Conservation (phyloP, 331 rosid genomes). For the Cydonia oblonga region DNA sequence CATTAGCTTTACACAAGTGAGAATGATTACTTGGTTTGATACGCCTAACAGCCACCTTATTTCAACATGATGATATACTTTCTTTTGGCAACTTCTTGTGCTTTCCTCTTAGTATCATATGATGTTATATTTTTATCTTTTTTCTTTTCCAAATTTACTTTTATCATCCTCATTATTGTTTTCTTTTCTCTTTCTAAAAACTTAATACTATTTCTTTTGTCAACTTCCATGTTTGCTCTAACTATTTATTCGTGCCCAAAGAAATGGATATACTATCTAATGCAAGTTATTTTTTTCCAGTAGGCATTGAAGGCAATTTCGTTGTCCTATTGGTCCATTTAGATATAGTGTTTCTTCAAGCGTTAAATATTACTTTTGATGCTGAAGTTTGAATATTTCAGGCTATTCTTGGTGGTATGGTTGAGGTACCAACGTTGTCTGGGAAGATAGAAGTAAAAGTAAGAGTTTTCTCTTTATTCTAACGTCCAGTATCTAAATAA, state of each 20-base stretch:
- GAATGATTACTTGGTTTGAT: slow-evolving; percentile 4
- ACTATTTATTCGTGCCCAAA: background rate
- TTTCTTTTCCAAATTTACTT: background rate
- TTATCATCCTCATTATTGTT: background rate
- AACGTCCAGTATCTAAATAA: background rate
- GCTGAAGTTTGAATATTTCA: slow-evolving; percentile 24
- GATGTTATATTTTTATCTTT: background rate
- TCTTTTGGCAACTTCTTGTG: background rate
- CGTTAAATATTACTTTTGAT: background rate
- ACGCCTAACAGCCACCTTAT: background rate
- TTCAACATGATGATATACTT: background rate
- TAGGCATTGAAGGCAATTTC: background rate
- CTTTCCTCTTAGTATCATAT: background rate
- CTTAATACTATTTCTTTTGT: background rate
- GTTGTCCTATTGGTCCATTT: background rate
- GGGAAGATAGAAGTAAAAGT: slow-evolving; percentile 65
- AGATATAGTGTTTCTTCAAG: background rate
- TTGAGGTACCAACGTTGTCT: slow-evolving; percentile 77
- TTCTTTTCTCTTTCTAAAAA: background rate
- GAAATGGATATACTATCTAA: background rate
- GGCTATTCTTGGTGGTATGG: slow-evolving; percentile 95
- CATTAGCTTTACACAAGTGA: slow-evolving; percentile 86
- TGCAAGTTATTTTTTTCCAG: background rate
- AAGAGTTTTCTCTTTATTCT: slow-evolving; percentile 1
- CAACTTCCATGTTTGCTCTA: background rate